phyloP scores from a whole-genome alignment of 306 rosid species.

The Datisca glomerata region DNA sequence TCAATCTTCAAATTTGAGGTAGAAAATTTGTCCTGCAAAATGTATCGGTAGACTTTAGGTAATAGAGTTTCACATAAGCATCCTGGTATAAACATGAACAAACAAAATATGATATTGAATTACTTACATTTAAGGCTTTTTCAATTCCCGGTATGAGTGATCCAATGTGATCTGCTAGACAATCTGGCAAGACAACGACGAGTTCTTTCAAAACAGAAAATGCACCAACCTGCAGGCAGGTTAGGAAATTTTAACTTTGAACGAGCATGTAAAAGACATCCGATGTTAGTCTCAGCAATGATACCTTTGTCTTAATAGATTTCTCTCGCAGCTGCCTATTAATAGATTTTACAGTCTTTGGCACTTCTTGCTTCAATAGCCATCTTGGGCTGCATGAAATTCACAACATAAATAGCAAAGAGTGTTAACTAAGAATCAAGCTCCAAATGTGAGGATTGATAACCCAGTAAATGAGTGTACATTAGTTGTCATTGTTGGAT shows the following conservation, averaged over 20 bases:
- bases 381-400: conserved; percentile 79
- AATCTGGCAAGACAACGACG: conserved; percentile 94
- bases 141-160: conserved; percentile 99
- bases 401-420: too few relatives aligned
- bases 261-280: background rate
- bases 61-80: conserved; percentile 8
- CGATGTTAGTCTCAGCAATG: conserved; percentile 1
- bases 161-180: conserved; percentile 94
- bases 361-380: conserved; percentile 94
- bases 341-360: conserved; percentile 76
- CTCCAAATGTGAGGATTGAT: background rate
- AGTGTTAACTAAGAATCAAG: conserved; percentile 7
- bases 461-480: too few relatives aligned
- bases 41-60: background rate
- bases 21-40: conserved; percentile 77
- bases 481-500: too few relatives aligned
- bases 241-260: conserved; percentile 13
- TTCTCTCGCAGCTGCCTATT: conserved; percentile 96
- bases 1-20: conserved; percentile 98
- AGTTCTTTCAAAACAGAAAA: conserved; percentile 96
- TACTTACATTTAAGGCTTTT: conserved; percentile 79
- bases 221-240: conserved; percentile 78
- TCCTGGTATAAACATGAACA: background rate
- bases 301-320: conserved; percentile 97
- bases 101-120: conserved; percentile 8